Base-by-base conservation (phyloP, 2,329 filamentous ascomycete genomes). In the Xylaria polymorpha region DNA sequence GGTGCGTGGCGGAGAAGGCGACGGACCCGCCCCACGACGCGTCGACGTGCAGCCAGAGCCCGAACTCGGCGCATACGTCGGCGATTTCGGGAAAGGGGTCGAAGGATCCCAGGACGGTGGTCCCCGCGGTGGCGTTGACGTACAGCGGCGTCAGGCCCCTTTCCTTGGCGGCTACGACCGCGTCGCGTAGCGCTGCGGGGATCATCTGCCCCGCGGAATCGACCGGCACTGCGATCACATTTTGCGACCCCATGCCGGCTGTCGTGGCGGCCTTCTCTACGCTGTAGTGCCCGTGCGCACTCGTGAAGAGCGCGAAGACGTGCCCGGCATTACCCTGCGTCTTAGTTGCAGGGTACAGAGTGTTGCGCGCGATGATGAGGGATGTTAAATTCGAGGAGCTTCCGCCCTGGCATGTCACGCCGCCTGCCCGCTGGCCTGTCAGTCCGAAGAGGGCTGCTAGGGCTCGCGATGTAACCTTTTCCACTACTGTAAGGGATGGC, bases 181-280 rank as follows among this genome's bases (percentile, higher is more conserved):
- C 82, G 1, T 84, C 82, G 29, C 91, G 87, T 10, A 99, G 85
- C 18, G 88, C 88, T 0, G 82, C 77, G 0, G 91, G 85, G 32
- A 88, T 84, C 90, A 98, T 97, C 59, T 88, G 85, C 0, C 95
- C 95, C 12, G 83, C 75, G 0, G 80, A 79, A 78, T 98, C 93
- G 25, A 97, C 89, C 4, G 92, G 87, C 0, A 98, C 91, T 32
- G 85, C 78, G 80, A 91, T 89, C 32, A 97, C 94, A 71, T 89
- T 89, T 22, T 85, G 83, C 35, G 88, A 90, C 10, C 96, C 96
- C 44, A 99, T 87, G 0, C 96, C 96, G 75, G 92, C 91, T 77
- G 95, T 92, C 78, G 95, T 91, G n/a, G 94, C 94, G 2, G 94
- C 94, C 82, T 98, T 98, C 77, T 97, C 94, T 32, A 98, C 88